A percentile compares a stretch with the other conserved stretches of the same genome.
phyloP scores from a whole-genome alignment of 192 early-diverging fungal genomes.

The Coemansia sp. region DNA sequence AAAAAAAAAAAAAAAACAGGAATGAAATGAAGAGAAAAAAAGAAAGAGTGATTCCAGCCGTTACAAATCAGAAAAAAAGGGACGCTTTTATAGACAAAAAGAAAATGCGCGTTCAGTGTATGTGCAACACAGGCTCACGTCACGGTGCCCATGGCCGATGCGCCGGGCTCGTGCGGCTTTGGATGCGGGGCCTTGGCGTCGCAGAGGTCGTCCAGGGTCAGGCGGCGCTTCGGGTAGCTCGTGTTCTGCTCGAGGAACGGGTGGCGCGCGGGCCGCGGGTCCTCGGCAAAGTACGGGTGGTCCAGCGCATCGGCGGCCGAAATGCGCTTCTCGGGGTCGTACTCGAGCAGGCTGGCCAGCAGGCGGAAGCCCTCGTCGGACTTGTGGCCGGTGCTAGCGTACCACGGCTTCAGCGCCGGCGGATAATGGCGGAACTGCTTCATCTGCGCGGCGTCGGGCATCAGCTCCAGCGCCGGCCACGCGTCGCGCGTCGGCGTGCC shows the following conservation, averaged over 20 bases:
- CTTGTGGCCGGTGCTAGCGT: constrained; percentile 41
- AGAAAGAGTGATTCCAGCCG: background rate
- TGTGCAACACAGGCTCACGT: background rate
- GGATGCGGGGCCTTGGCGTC: constrained; percentile 33
- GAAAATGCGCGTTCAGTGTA: no score
- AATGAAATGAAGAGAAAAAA: background rate
- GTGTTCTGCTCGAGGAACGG: constrained; percentile 49
- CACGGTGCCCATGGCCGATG: constrained; percentile 14
- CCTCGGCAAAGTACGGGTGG: constrained; percentile 81
- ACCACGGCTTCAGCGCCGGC: constrained; percentile 40
- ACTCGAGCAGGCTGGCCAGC: constrained; percentile 71
- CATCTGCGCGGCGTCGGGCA: constrained; percentile 65
- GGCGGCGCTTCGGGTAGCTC: constrained; percentile 46
- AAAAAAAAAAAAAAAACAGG: background rate
- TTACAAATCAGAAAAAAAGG: no score
- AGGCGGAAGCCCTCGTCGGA: constrained; percentile 63
- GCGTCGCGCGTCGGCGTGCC: constrained; percentile 82
- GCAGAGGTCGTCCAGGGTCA: constrained; percentile 48
- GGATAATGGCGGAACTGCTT: constrained; percentile 59
- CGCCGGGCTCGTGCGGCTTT: constrained; percentile 17
- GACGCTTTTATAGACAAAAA: no score
- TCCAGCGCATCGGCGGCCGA: constrained; percentile 72
- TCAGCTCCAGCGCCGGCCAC: constrained; percentile 69
- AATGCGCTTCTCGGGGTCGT: constrained; percentile 73
- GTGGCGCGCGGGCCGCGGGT: constrained; percentile 36